Percentiles rank a stretch among this genome's conserved stretches.
phyloP scores from a whole-genome alignment of 768 basidiomycete species.

The Asterophora lycoperdoides region DNA sequence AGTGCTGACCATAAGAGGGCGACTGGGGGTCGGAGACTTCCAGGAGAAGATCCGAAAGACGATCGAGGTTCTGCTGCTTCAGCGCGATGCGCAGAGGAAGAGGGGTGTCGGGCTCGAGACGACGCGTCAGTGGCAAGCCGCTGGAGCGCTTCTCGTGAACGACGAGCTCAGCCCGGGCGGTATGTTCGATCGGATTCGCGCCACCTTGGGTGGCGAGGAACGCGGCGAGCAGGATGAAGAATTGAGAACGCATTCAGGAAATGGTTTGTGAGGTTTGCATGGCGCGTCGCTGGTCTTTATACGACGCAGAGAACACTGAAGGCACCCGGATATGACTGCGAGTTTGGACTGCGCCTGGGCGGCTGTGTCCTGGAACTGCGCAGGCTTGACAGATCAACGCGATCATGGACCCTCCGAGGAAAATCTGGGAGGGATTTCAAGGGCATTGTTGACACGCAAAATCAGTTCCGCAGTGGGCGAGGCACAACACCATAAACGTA shows the following conservation, averaged over 20 bases:
- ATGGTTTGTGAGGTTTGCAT: not conserved
- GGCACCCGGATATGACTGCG: not conserved
- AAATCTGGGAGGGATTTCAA: too few species aligned
- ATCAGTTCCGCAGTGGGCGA: too few species aligned
- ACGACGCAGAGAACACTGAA: too few species aligned
- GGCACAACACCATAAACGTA: too few species aligned
- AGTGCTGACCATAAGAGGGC: conserved; percentile 32
- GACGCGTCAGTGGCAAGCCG: not conserved
- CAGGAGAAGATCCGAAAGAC: conserved; percentile 26
- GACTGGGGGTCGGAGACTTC: conserved; percentile 34
- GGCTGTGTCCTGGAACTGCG: not conserved
- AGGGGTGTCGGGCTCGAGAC: not conserved
- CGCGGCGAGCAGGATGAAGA: not conserved
- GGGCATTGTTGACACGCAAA: too few species aligned
- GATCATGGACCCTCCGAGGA: too few species aligned
- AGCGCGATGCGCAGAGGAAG: conserved; percentile 33
- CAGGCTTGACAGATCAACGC: not conserved
- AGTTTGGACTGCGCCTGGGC: not conserved
- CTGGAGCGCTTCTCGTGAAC: conserved; percentile 25
- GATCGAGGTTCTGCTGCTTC: conserved; percentile 29
- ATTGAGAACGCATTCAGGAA: not conserved
- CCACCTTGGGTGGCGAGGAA: not conserved
- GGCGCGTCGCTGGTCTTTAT: not conserved
- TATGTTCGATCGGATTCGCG: not conserved
- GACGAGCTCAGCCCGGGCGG: conserved; percentile 5